Percentiles rank a stretch among this genome's conserved stretches.
These are phyloP conservation scores for Bruguiera parviflora DNA, from an alignment of 345 rosid genomes.

Conservation along the genomic window DNA sequence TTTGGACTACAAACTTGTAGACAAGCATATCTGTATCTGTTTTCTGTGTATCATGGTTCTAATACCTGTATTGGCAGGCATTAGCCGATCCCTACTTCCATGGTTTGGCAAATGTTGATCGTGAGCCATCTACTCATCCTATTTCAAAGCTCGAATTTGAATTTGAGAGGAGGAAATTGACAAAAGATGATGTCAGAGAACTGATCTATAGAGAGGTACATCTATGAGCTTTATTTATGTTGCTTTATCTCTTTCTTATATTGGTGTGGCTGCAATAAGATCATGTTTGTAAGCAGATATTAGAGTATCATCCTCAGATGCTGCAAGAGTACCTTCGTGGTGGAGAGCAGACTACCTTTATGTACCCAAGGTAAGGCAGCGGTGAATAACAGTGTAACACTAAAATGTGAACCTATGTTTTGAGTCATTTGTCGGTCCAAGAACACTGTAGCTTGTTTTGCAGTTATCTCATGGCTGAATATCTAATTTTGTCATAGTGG, in stretches of 20 bases:
- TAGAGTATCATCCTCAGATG: constrained; percentile 98
- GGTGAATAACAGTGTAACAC: background rate
- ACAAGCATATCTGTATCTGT: background rate
- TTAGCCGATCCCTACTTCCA: constrained; percentile 83
- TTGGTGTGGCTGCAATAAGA: constrained; percentile 5
- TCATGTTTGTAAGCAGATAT: constrained; percentile 49
- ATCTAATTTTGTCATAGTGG: background rate
- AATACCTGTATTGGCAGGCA: constrained; percentile 51
- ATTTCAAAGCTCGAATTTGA: constrained; percentile 97
- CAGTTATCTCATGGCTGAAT: background rate
- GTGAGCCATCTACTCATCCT: constrained; percentile 84
- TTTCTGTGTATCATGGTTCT: background rate
- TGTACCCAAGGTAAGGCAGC: constrained; percentile 76
- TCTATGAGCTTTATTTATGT: constrained; percentile 9
- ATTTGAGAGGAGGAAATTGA: constrained; percentile 90
- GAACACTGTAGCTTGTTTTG: background rate
- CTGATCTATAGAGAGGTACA: constrained; percentile 92
- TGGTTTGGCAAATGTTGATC: constrained; percentile 79
- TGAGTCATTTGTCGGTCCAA: background rate
- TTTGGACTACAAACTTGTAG: background rate
- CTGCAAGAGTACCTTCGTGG: constrained; percentile 89
- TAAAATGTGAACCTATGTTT: background rate
- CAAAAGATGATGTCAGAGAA: constrained; percentile 95
- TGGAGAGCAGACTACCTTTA: constrained; percentile 92
- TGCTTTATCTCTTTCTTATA: constrained; percentile 7